Evolutionary conservation across 768 basidiomycete genomes (phyloP).

Genomic region (Calocybe indica): DNA sequence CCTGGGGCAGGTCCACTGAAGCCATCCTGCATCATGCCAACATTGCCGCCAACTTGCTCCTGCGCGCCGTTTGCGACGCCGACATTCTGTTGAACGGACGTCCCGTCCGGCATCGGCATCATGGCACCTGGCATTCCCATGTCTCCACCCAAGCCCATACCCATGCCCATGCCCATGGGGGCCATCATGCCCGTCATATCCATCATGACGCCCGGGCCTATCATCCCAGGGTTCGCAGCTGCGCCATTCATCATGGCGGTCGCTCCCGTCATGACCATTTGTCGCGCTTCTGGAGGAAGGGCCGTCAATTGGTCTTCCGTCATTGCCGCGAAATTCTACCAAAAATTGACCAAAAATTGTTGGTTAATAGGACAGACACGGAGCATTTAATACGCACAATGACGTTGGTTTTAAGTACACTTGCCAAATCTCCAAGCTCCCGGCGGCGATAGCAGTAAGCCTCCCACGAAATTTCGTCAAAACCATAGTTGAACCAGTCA

Average conservation of each 20-base stretch:
- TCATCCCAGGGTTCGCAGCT: conserved; percentile 48
- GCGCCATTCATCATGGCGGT: conserved; percentile 70
- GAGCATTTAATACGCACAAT: conserved; percentile 45
- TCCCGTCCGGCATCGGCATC: conserved; percentile 48
- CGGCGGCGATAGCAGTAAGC: conserved; percentile 83
- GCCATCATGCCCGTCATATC: conserved; percentile 67
- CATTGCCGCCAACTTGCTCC: conserved; percentile 32
- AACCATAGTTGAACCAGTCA: conserved; percentile 99
- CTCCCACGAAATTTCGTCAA: conserved; percentile 96
- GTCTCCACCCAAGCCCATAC: conserved; percentile 61
- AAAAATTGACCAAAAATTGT: conserved; percentile 5
- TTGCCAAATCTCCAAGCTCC: conserved; percentile 74
- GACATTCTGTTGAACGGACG: conserved; percentile 26
- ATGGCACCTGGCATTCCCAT: conserved; percentile 56
- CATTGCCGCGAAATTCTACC: conserved; percentile 76
- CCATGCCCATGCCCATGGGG: conserved; percentile 54
- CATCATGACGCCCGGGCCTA: conserved; percentile 73
- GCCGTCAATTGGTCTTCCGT: conserved; percentile 74
- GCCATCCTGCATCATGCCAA: conserved; percentile 45
- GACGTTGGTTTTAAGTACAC: conserved; percentile 77
- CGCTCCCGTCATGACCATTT: conserved; percentile 84
- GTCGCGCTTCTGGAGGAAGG: conserved; percentile 75
- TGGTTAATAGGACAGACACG: background rate
- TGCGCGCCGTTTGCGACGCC: conserved; percentile 34
- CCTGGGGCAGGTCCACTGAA: conserved; percentile 37